Evolutionary conservation across 768 basidiomycete genomes (phyloP).

Genomic region (Lentinula boryana): DNA sequence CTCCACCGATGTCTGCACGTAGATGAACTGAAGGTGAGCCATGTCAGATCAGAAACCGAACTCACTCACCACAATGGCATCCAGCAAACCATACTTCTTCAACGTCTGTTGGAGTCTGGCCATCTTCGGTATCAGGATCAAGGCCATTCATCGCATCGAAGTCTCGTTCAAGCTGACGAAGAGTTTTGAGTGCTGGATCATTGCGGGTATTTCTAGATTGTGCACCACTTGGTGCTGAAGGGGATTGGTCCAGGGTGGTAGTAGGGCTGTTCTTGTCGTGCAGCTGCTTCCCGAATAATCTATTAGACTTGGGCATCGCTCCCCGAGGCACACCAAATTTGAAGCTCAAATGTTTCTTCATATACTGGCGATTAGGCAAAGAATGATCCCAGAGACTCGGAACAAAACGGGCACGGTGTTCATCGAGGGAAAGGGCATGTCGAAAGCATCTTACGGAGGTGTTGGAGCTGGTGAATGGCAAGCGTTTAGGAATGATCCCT

Average conservation of each 20-base stretch:
- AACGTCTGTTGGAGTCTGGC: background rate
- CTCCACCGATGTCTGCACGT: slow-evolving; percentile 27
- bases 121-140: slow-evolving; percentile 6
- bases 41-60: background rate
- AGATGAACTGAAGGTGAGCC: background rate
- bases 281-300: background rate
- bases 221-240: background rate
- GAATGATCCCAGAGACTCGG: slow-evolving; percentile 1
- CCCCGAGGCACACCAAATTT: background rate
- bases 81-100: slow-evolving; percentile 9
- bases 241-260: background rate
- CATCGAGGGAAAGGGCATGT: slow-evolving; percentile 37
- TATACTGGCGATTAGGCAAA: background rate
- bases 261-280: background rate
- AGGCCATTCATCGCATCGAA: background rate
- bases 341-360: background rate
- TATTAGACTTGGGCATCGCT: background rate
- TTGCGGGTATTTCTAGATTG: background rate
- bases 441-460: slow-evolving; percentile 32
- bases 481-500: slow-evolving; percentile 42
- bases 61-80: slow-evolving; percentile 28
- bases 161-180: background rate
- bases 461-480: slow-evolving; percentile 56
- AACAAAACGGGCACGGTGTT: slow-evolving; percentile 25
- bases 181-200: background rate